These are phyloP conservation scores for Leccinum idahoense DNA, from an alignment of 1,284 basidiomycete species.

Conservation along the genomic window DNA sequence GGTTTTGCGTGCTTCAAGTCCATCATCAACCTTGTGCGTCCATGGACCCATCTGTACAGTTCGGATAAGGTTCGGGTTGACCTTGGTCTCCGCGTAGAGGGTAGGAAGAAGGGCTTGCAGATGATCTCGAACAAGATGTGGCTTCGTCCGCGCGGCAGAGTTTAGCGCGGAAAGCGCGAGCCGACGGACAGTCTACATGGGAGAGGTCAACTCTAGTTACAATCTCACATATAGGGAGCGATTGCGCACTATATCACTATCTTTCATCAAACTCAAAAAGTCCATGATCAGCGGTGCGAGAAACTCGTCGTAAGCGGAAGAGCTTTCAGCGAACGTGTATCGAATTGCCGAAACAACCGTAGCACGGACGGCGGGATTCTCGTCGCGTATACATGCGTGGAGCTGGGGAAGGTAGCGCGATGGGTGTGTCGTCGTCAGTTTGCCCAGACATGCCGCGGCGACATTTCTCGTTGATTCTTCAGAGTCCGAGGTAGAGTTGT, in stretches of 20 bases:
- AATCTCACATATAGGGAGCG: not conserved
- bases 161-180: constrained; percentile 86
- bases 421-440: constrained; percentile 88
- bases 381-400: constrained; percentile 75
- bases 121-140: constrained; percentile 86
- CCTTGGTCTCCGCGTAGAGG: constrained; percentile 80
- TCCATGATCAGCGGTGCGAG: constrained; percentile 83
- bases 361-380: constrained; percentile 71
- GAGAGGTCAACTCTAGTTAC: constrained; percentile 3
- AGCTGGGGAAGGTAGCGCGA: constrained; percentile 85
- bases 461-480: constrained; percentile 93
- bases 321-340: constrained; percentile 90
- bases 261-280: constrained; percentile 85
- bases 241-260: constrained; percentile 71
- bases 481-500: constrained; percentile 69
- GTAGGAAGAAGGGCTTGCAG: constrained; percentile 72
- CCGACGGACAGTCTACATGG: constrained; percentile 73
- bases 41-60: constrained; percentile 98
- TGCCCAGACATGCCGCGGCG: constrained; percentile 94
- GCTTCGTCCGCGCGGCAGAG: constrained; percentile 92
- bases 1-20: constrained; percentile 89
- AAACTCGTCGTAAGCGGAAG: constrained; percentile 81
- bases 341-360: constrained; percentile 92
- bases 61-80: constrained; percentile 81
- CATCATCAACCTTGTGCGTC: constrained; percentile 93